Percentiles rank a stretch among this genome's conserved stretches.
These are phyloP conservation scores for Aegilops longissima DNA, from an alignment of 176 grass and related monocot genomes.

Conservation along the genomic window DNA sequence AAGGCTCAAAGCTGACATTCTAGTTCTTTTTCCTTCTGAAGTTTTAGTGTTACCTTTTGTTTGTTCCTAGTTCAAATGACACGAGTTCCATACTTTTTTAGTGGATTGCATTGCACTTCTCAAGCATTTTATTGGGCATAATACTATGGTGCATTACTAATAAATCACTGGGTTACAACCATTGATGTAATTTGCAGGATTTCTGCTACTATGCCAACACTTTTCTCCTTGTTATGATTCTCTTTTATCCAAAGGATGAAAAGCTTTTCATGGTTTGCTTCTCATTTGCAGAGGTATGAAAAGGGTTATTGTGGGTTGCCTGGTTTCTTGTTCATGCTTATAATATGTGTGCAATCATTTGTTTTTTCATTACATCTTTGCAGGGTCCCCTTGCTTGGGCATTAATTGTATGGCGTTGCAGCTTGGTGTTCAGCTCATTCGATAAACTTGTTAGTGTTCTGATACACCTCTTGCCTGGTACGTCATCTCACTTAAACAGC, in stretches of 20 bases:
- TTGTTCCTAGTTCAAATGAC: background rate
- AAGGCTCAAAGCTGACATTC: background rate
- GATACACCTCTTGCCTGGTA: slow-evolving; percentile 98
- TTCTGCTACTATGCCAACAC: slow-evolving; percentile 99
- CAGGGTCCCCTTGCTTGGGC: slow-evolving; percentile 97
- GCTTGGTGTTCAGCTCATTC: slow-evolving; percentile 94
- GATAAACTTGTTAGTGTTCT: slow-evolving; percentile 99
- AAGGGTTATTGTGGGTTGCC: slow-evolving; percentile 3
- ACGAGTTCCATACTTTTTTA: background rate
- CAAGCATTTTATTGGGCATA: background rate
- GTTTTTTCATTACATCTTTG: slow-evolving; percentile 21
- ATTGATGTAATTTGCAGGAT: slow-evolving; percentile 57
- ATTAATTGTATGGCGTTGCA: slow-evolving; percentile 96
- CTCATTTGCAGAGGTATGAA: slow-evolving; percentile 96
- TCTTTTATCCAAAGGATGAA: slow-evolving; percentile 96
- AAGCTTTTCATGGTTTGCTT: slow-evolving; percentile 99
- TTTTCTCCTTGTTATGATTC: slow-evolving; percentile 89
- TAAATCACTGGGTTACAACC: background rate
- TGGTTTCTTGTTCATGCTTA: background rate
- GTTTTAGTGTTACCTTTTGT: background rate
- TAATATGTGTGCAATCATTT: slow-evolving; percentile 25
- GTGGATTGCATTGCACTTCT: background rate
- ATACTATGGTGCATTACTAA: background rate
- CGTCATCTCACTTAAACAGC: slow-evolving; percentile 22
- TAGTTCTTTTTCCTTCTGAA: background rate